Evolutionary conservation across 768 basidiomycete genomes (phyloP), one percentile per base, ranked within the genome.

Genomic region (Ramaria sp.): DNA sequence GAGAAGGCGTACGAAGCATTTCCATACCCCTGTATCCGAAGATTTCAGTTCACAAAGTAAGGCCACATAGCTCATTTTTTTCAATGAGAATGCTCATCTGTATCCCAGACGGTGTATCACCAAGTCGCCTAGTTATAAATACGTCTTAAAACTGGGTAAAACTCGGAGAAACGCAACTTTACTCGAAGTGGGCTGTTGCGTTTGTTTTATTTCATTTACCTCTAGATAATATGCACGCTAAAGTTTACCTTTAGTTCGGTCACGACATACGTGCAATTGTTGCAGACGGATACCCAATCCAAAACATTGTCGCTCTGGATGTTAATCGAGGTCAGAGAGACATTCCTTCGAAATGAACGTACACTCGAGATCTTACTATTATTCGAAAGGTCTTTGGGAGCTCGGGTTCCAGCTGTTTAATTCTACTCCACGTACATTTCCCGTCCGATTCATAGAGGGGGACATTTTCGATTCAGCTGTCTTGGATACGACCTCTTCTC

Each of bases 201-300:
- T 38, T 45, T 18, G 76, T 56, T 55, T 70, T 61, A 25, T 41
- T 52, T 27, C 25, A 27, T 37, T 12, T 20, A 15, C 48, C 13
- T 18, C 20, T 4, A 13, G 7, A 5, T 12, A 30, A 56, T 41
- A 5, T 43, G 3, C 32, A 4, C 7, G 5, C 13, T 6, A 2
- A 9, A 1, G 7, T 30, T 41, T 13, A 25, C 9, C 37, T 24
- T 55, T 27, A 49, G 47, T 48, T 58, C 16, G 57, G 57, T 22
- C 48, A 55, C 32, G 57, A 58, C 48, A 49, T 55, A 22, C 54
- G 57, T 34, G 55, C 55, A 7, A 37, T 50, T 20, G 55, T 51
- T 13, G 37, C 55, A 20, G 53, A 55, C 37, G 57, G 57, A 16
- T 58, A 49, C 32, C 57, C 57, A 12, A 39, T 37, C 15, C 28